Evolutionary conservation across 2,329 filamentous ascomycete species (phyloP), one percentile per base, ranked within the genome.

Genomic region (Nigrospora osmanthi): DNA sequence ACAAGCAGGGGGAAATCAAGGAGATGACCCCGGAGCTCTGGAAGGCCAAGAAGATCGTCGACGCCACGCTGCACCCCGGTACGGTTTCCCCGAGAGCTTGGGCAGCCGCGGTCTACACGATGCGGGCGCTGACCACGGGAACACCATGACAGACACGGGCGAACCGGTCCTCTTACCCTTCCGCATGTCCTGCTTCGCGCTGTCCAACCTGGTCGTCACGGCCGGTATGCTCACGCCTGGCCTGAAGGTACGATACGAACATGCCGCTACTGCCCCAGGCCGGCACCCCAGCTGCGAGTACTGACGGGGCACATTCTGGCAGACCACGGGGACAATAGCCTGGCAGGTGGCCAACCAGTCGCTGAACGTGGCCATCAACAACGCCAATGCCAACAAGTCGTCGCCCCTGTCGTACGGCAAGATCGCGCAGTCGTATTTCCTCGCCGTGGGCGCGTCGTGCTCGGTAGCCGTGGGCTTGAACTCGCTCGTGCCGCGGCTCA

Each of bases 311-410:
- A 37, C 47, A 7, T 40, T 34, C 34, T 17, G 15, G 28, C 53
- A 86, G 76, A 95, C 85, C 38, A 77, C 78, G 36, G 93, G 91
- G 43, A 96, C 89, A 6, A 75, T 97, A 34, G 83, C 85, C 53
- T 98, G 93, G 93, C 93, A 98, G 69, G 81, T 96, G 47, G 81
- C 87, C 54, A 98, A 98, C 69, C 93, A 98, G 71, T 96, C 90
- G 12, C 83, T 98, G 57, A 98, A 98, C 64, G 93, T 98, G 28
- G 91, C 89, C 54, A 91, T 98, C 75, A 98, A 98, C 76, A 89
- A 82, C 63, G 87, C 91, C 61, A 98, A 98, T 65, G 89, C 91
- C 51, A 98, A 98, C 78, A 98, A 98, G 67, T 95, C 89, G 35
- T 90, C 89, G 3, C 89, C 91, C 1, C 78, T 97, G 51, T 86